Conservation (phyloP, 2,329 filamentous ascomycete genomes). For the Alternaria sp. region DNA sequence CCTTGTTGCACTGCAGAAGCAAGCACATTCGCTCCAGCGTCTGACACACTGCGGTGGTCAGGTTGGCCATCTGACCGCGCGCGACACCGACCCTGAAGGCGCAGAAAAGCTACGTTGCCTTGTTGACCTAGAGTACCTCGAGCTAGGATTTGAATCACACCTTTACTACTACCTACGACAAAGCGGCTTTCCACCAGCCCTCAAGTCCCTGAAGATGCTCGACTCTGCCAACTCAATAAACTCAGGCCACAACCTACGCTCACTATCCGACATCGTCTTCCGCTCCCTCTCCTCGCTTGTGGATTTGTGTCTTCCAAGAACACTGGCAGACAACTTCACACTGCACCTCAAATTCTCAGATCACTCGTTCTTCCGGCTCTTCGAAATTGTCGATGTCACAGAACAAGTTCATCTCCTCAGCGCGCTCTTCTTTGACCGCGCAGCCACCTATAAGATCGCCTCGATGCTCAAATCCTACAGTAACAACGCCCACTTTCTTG, state of each 20-base stretch:
- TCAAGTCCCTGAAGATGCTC: conserved; percentile 39
- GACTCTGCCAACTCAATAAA: conserved; percentile 38
- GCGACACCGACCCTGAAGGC: conserved; percentile 27
- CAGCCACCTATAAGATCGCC: conserved; percentile 40
- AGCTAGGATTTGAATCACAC: conserved; percentile 42
- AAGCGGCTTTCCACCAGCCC: conserved; percentile 35
- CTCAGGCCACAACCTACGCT: conserved; percentile 23
- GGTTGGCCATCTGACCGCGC: conserved; percentile 19
- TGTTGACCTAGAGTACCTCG: conserved; percentile 37
- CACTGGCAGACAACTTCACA: conserved; percentile 25
- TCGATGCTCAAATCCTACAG: conserved; percentile 28
- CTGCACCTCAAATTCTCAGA: conserved; percentile 36
- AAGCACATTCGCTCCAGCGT: conserved; percentile 44
- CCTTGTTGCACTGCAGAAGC: conserved; percentile 39
- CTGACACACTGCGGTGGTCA: conserved; percentile 42
- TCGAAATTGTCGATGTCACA: conserved; percentile 17
- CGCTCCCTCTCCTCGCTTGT: conserved; percentile 30
- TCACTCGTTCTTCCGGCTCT: conserved; percentile 26
- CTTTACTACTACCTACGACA: conserved; percentile 37
- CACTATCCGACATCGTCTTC: conserved; percentile 27
- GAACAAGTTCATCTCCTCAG: conserved; percentile 28
- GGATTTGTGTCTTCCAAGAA: conserved; percentile 25
- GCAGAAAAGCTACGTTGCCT: conserved; percentile 36
- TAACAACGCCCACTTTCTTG: conserved; percentile 30
- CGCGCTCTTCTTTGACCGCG: conserved; percentile 33